Conservation (phyloP, 2,329 filamentous ascomycete genomes). For the Aaosphaeria pasadenensis region DNA sequence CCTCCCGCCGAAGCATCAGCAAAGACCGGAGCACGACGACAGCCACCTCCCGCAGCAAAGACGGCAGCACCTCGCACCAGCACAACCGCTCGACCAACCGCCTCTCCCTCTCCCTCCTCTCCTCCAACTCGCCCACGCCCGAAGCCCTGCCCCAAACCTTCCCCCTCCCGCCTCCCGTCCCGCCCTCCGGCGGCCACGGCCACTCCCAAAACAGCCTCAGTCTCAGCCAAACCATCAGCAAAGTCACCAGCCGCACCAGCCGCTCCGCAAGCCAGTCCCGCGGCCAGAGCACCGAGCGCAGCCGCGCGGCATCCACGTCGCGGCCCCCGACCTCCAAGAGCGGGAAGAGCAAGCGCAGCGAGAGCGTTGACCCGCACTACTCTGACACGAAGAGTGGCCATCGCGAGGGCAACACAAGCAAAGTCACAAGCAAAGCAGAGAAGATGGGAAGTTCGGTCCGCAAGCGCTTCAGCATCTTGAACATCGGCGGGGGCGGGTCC, state of each 20-base stretch:
- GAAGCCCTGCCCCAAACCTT: constrained; percentile 27
- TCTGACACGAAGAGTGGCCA: not conserved
- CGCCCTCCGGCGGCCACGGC: not conserved
- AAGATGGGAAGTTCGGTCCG: not conserved
- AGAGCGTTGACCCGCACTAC: constrained; percentile 44
- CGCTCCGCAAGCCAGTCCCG: not conserved
- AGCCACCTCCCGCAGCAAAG: constrained; percentile 32
- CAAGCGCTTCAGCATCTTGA: not conserved
- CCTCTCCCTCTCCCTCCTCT: constrained; percentile 26
- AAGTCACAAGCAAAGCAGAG: not conserved
- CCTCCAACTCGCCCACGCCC: constrained; percentile 22
- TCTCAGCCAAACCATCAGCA: constrained; percentile 7
- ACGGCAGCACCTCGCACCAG: constrained; percentile 10
- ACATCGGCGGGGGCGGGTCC: constrained; percentile 1
- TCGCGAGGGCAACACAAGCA: not conserved
- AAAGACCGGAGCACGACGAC: not conserved
- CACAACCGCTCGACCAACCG: constrained; percentile 21
- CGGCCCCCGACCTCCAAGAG: constrained; percentile 10
- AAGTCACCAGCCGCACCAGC: constrained; percentile 1
- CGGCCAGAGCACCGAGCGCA: constrained; percentile 6
- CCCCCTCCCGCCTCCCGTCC: not conserved
- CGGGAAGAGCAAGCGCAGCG: constrained; percentile 32
- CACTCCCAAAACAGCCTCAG: constrained; percentile 1
- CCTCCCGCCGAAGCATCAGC: constrained; percentile 4
- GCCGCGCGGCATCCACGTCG: constrained; percentile 1